phyloP scores from a whole-genome alignment of 176 grass and related monocot genomes.

The Zizania latifolia region DNA sequence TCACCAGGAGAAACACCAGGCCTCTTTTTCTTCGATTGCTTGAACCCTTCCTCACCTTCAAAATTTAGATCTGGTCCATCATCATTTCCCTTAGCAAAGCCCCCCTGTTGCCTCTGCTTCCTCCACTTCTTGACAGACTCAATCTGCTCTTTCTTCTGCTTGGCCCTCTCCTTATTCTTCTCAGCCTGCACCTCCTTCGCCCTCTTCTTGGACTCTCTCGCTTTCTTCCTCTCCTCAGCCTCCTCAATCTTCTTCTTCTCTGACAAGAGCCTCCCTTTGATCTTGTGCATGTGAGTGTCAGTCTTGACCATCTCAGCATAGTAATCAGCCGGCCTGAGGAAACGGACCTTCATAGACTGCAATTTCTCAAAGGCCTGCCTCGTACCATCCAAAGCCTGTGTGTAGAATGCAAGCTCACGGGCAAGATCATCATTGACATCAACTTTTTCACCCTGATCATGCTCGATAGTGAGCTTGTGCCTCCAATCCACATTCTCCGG shows the following conservation, averaged over 20 bases:
- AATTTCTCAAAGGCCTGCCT: constrained; percentile 68
- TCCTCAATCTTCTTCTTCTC: constrained; percentile 96
- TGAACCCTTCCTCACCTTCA: constrained; percentile 53
- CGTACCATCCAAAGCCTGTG: constrained; percentile 72
- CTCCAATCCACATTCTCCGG: constrained; percentile 68
- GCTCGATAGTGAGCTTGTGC: constrained; percentile 71
- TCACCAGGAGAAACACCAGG: constrained; percentile 63
- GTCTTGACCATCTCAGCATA: constrained; percentile 98
- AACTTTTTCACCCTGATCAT: constrained; percentile 50
- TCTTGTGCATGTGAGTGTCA: constrained; percentile 87
- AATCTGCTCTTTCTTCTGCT: constrained; percentile 92
- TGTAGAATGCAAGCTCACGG: constrained; percentile 82
- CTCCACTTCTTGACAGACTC: constrained; percentile 96
- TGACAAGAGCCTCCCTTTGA: constrained; percentile 64
- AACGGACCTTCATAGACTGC: constrained; percentile 54
- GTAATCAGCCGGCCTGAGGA: constrained; percentile 81
- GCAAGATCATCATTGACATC: constrained; percentile 89
- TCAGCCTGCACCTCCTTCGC: constrained; percentile 77
- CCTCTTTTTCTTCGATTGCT: constrained; percentile 54
- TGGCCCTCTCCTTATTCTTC: constrained; percentile 69
- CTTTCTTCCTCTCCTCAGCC: constrained; percentile 82
- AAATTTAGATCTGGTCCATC: constrained; percentile 49
- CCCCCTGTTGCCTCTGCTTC: constrained; percentile 80
- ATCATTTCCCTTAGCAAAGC: constrained; percentile 56
- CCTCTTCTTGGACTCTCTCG: constrained; percentile 67